Evolutionary conservation across 2,329 filamentous ascomycete species (phyloP).

Genomic region (Fusarium mangiferae): DNA sequence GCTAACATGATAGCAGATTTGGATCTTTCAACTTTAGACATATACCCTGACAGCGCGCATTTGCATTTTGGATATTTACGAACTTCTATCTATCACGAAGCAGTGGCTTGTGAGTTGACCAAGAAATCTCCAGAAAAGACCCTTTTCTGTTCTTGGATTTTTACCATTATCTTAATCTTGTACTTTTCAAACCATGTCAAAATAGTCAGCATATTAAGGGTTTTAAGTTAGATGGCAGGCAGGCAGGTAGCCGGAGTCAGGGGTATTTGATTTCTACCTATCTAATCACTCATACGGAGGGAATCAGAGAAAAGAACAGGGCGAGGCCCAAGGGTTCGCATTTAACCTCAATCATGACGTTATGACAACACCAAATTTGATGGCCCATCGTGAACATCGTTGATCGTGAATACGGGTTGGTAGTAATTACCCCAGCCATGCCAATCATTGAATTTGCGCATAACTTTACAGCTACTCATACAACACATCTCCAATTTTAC

Average conservation of each 20-base stretch:
- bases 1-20: slow-evolving; percentile 53
- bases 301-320: slow-evolving; percentile 15
- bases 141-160: slow-evolving; percentile 16
- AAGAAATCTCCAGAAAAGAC: background rate
- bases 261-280: slow-evolving; percentile 17
- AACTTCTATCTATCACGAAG: slow-evolving; percentile 33
- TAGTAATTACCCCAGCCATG: background rate
- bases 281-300: slow-evolving; percentile 21
- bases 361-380: slow-evolving; percentile 21
- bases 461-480: slow-evolving; percentile 26
- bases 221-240: slow-evolving; percentile 27
- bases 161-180: slow-evolving; percentile 32
- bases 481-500: background rate
- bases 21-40: slow-evolving; percentile 56
- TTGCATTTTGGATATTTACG: slow-evolving; percentile 36
- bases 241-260: slow-evolving; percentile 29
- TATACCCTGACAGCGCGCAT: slow-evolving; percentile 43
- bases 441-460: background rate
- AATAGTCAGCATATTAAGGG: slow-evolving; percentile 24
- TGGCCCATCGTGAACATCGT: background rate
- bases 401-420: background rate
- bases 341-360: slow-evolving; percentile 38
- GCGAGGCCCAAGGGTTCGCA: slow-evolving; percentile 15
- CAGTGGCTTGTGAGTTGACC: slow-evolving; percentile 19
- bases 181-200: slow-evolving; percentile 24